phyloP scores from a whole-genome alignment of 2,329 filamentous ascomycete genomes.

The Talaromyces marneffei region DNA sequence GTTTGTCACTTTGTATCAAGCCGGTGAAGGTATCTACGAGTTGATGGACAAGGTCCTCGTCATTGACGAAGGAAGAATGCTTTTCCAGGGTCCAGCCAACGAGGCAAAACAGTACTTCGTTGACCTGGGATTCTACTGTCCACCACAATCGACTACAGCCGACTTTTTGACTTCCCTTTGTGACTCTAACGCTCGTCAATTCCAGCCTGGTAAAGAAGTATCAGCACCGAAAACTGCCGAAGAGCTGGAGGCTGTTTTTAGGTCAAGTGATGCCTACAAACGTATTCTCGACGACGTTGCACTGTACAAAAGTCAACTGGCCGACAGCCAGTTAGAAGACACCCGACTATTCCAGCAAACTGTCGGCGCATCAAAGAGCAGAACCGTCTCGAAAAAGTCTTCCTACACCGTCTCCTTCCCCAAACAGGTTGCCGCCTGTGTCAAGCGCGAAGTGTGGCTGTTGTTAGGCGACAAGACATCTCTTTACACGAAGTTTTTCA shows the following conservation, averaged over 20 bases:
- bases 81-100: conserved; percentile 59
- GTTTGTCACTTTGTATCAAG: conserved; percentile 66
- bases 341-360: conserved; percentile 61
- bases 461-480: conserved; percentile 68
- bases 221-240: conserved; percentile 63
- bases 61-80: conserved; percentile 65
- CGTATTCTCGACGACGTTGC: conserved; percentile 56
- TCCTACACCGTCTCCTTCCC: conserved; percentile 70
- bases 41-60: conserved; percentile 77
- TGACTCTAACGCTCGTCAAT: conserved; percentile 64
- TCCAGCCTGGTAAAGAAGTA: conserved; percentile 60
- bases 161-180: conserved; percentile 74
- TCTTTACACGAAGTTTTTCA: conserved; percentile 72
- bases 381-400: conserved; percentile 61
- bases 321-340: conserved; percentile 54
- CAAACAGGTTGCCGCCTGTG: conserved; percentile 40
- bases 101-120: conserved; percentile 62
- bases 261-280: conserved; percentile 56
- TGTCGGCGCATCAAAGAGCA: conserved; percentile 59
- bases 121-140: conserved; percentile 57
- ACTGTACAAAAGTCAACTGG: conserved; percentile 53
- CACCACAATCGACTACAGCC: conserved; percentile 60
- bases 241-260: conserved; percentile 64
- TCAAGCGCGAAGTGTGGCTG: conserved; percentile 71
- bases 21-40: conserved; percentile 63